Base-by-base conservation (phyloP, 495 filamentous ascomycete genomes). In the Xylaria telfairii region DNA sequence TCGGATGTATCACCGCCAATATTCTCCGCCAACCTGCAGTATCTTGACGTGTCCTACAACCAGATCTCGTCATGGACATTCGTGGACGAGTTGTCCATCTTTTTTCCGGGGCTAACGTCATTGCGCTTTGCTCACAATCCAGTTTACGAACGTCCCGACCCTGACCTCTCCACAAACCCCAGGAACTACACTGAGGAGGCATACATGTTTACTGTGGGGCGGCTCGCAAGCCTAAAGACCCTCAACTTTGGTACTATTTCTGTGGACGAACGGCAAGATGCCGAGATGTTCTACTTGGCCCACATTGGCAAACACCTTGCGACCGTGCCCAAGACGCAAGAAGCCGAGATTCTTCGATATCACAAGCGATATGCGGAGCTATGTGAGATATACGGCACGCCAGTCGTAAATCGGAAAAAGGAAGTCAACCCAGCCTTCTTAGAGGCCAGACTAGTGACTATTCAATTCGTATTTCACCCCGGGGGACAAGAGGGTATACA, bases 281-380 rank as follows among this genome's bases (percentile, higher is more conserved):
- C 92, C 15, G 96, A 99, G 67, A 90, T 94, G 75, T 99, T 95
- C 80, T 99, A 98, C 77, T 88, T 98, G 13, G 90, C 89, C 7
- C 87, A 90, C 37, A 94, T 98, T 65, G 92, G 86, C 21, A 89
- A 89, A 60, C 92, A 92, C 74, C 82, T 97, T 24, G 89, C 91
- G 19, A 83, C 83, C 12, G 86, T 84, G 0, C 84, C 90, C 0
- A 82, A 88, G 71, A 80, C 79, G 0, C 81, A 85, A n/a, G 87
- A 90, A 71, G 72, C 76, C 3, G 75, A 77, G 2, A 85, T 92
- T 10, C 81, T 91, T 8, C 80, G 80, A 9, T 72, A 82, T 21
- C 93, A 98, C 77, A 87, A 85, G 2, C 86, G 94, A 3, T 99
- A 91, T 77, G 74, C 69, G 1, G 90, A 90, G 57, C 81, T 99